Evolutionary conservation across 768 basidiomycete species (phyloP), one percentile per base, ranked within the genome.

Genomic region (Hericium erinaceus): DNA sequence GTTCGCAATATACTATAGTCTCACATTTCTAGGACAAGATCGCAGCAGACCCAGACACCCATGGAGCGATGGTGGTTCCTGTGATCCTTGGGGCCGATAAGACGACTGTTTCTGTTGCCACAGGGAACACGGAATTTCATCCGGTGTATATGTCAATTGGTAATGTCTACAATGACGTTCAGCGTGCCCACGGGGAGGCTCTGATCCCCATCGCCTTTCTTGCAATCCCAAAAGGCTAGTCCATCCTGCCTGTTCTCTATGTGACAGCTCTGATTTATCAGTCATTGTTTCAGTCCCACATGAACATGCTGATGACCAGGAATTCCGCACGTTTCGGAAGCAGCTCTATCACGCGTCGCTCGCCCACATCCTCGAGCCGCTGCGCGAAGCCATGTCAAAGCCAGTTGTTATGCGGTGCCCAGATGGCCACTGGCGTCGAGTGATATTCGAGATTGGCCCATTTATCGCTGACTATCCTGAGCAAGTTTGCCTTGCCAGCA

Each of bases 161-260:
- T 0, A 70, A 70, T 38, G 26, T 65, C 1, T 54, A 57, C 20
- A 67, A 67, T 52, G 56, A 51, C 10, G 57, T 63, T 4, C 64
- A 64, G 0, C 60, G 64, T 0, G 64, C 59, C 0, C 71, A 72
- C 57, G 48, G n/a, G n/a, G n/a, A n/a, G n/a, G n/a, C n/a, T n/a
- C n/a, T n/a, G n/a, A n/a, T n/a, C n/a, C n/a, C n/a, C 65, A 7
- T 70, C 2, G 67, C 57, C 5, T 70, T 72, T 49, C 63, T 71
- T 0, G 50, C 67, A 0, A 71, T 72, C 22, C 70, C 69, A 1
- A 69, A 72, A 53, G 61, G 70, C 70, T n/a, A n/a, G n/a, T n/a
- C n/a, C n/a, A n/a, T n/a, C n/a, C n/a, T n/a, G n/a, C n/a, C n/a
- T n/a, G n/a, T n/a, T n/a, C n/a, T n/a, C n/a, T n/a, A n/a, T n/a